These are phyloP conservation scores for Citrus trifoliata DNA, from an alignment of 345 rosid genomes.

Conservation along the genomic window DNA sequence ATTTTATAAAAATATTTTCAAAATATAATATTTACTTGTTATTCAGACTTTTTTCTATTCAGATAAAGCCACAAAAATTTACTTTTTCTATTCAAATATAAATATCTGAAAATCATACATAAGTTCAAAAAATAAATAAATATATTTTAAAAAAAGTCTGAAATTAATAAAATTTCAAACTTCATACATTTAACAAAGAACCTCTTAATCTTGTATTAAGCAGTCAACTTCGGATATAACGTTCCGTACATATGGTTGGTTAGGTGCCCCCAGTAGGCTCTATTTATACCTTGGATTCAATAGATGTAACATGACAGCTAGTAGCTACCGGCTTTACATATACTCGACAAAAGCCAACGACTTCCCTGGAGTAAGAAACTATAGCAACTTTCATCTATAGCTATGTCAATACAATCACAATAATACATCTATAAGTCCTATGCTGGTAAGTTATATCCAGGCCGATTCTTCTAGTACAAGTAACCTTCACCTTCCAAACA, in stretches of 20 bases:
- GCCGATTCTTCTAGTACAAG: constrained; percentile 10
- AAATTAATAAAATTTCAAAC: too few relatives aligned
- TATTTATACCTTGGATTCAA: background rate
- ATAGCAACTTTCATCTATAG: background rate
- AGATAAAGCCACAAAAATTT: too few relatives aligned
- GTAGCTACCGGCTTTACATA: background rate
- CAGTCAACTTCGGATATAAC: background rate
- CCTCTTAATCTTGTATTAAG: background rate
- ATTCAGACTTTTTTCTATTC: too few relatives aligned
- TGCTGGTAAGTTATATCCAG: background rate
- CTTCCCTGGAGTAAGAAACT: background rate
- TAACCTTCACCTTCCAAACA: constrained; percentile 52
- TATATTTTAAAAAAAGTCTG: too few relatives aligned
- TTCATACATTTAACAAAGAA: too few relatives aligned
- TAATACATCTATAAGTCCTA: background rate
- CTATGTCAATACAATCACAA: background rate
- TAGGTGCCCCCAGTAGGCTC: background rate
- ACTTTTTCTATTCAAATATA: too few relatives aligned
- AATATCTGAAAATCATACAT: too few relatives aligned
- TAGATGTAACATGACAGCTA: background rate
- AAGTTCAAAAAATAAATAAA: rapidly evolving
- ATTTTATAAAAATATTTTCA: too few relatives aligned
- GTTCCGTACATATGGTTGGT: background rate
- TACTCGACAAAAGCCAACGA: background rate
- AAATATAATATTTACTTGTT: too few relatives aligned